Base-by-base conservation (phyloP, 2,329 filamentous ascomycete species). In the Tolypocladium tundrense region DNA sequence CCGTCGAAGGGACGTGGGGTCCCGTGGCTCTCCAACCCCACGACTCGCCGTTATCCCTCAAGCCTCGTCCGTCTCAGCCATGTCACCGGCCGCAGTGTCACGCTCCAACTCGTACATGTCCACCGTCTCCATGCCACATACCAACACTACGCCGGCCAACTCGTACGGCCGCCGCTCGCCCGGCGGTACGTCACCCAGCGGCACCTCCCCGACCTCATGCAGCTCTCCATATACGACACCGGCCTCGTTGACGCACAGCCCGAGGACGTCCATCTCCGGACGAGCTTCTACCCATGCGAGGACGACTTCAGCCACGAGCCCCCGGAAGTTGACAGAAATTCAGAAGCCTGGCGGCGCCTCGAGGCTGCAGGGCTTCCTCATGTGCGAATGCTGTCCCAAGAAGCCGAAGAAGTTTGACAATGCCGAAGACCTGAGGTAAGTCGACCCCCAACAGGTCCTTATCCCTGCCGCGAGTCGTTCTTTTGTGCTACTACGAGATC, bases 371-470 rank as follows among this genome's bases (percentile, higher is more conserved):
- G 78, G 74, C 1, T 79, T 80, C 51, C 78, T 75, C 62, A 83
- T 96, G 74, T 97, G 92, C 74, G 91, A 96, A 67, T 97, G 93
- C 72, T 97, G 92, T 73, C 92, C 91, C 0, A 97, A 97, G 74
- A 97, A 97, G 74, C 92, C 92, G 1, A 96, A 95, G 73, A 96
- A 95, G 68, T 97, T 97, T 67, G 90, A 95, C 64, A 90, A 85
- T 5, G 80, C 85, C 61, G 88, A 93, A 62, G 90, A 96, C 64
- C 77, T 97, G 58, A 85, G 85, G 92, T 96, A 84, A 75, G 86
- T 57, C 8, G 21, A 43, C 40, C 54, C 53, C 35, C 45, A 27
- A 37, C 51, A 27, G 4, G 16, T 21, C n/a, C 31, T 27, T 27
- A 27, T 27, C 24, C 24, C 24, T 27, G 24, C 24, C 24, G 24